phyloP scores from a whole-genome alignment of 345 rosid genomes.

The Euclidium syriacum region DNA sequence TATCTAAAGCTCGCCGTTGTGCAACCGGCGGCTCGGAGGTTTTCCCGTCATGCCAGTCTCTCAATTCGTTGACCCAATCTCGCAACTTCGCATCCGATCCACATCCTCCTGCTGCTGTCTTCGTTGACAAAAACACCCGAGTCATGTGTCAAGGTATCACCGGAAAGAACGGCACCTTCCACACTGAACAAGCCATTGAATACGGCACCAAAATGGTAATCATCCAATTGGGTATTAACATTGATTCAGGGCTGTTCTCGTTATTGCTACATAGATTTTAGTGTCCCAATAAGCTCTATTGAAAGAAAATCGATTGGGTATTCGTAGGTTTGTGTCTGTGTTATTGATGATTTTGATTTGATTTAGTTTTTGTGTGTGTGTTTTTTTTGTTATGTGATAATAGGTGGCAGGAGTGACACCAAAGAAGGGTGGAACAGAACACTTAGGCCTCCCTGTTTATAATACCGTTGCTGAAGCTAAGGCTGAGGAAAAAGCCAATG shows the following conservation, averaged over 20 bases:
- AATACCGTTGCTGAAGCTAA: slow-evolving; percentile 97
- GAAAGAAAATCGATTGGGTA: neutral
- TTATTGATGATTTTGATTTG: neutral
- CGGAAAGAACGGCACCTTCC: slow-evolving; percentile 89
- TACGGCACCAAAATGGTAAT: slow-evolving; percentile 94
- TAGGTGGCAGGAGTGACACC: slow-evolving; percentile 99
- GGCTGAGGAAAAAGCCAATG: slow-evolving; percentile 93
- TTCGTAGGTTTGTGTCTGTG: neutral
- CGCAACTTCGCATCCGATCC: slow-evolving; percentile 56
- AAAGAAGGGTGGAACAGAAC: slow-evolving; percentile 99
- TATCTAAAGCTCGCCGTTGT: slow-evolving; percentile 28
- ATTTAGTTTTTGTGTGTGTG: neutral
- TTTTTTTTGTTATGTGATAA: neutral
- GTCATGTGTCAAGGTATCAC: slow-evolving; percentile 97
- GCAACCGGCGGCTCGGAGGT: slow-evolving; percentile 9
- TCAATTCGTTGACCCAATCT: slow-evolving; percentile 33
- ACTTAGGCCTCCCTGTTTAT: slow-evolving; percentile 94
- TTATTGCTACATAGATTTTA: neutral
- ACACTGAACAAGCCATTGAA: slow-evolving; percentile 96
- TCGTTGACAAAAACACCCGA: slow-evolving; percentile 86
- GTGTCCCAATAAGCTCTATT: neutral
- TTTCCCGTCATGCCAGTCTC: slow-evolving; percentile 23
- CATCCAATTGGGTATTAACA: neutral
- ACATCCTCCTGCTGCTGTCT: slow-evolving; percentile 64
- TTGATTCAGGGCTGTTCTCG: neutral